phyloP scores from a whole-genome alignment of 2,329 filamentous ascomycete genomes.

The Seiridium unicorne region DNA sequence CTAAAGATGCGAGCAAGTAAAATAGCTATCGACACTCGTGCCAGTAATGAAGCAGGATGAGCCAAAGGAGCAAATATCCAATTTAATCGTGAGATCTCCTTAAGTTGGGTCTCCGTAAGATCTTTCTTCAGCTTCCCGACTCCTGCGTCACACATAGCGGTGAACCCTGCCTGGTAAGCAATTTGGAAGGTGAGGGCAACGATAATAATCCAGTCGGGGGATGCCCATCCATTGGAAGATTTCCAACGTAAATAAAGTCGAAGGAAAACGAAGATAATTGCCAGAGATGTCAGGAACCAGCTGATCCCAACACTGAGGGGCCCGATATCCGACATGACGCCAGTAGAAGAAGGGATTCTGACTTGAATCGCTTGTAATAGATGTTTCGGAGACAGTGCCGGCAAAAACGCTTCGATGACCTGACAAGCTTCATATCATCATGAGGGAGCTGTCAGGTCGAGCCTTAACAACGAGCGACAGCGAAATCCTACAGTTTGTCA shows the following conservation, averaged over 20 bases:
- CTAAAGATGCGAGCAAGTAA: conserved; percentile 11
- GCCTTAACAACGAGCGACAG: background rate
- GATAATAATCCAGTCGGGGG: background rate
- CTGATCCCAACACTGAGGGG: background rate
- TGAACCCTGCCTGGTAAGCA: background rate
- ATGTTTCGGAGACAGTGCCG: background rate
- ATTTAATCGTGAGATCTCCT: background rate
- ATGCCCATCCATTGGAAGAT: background rate
- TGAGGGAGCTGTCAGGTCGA: background rate
- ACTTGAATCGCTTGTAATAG: no score
- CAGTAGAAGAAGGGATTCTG: no score
- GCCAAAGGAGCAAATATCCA: background rate
- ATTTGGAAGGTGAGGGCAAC: background rate
- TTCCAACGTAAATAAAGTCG: background rate
- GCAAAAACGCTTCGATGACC: background rate
- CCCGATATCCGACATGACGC: background rate
- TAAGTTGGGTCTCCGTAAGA: background rate
- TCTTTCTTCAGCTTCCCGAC: background rate
- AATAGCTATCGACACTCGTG: conserved; percentile 12
- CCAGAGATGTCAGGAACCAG: background rate
- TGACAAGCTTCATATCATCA: background rate
- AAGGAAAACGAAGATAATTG: background rate
- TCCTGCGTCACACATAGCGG: background rate
- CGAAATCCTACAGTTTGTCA: background rate
- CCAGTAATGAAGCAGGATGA: background rate